Evolutionary conservation across 352 stramenopile species (phyloP).

Genomic region (Stephanocyclus meneghinianus): DNA sequence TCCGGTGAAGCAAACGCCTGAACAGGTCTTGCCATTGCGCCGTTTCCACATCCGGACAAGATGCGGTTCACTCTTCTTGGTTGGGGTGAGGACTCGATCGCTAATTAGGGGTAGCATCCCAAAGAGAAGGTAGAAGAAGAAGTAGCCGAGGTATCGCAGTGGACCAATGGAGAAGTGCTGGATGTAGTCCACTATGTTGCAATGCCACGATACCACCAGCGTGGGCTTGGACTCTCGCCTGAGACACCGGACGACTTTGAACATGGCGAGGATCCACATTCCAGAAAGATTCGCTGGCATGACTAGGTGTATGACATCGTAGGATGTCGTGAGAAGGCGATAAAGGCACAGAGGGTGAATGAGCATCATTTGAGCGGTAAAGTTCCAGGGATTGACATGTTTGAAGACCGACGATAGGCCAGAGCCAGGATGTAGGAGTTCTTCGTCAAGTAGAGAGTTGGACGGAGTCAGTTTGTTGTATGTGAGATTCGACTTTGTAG

Average conservation of each 20-base stretch:
- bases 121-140: slow-evolving; percentile 49
- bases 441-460: slow-evolving; percentile 1
- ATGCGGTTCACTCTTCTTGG: slow-evolving; percentile 46
- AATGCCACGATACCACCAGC: slow-evolving; percentile 60
- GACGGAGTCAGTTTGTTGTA: background rate
- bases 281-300: slow-evolving; percentile 58
- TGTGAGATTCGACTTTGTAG: background rate
- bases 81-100: slow-evolving; percentile 58
- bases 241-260: slow-evolving; percentile 46
- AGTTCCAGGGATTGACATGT: slow-evolving; percentile 63
- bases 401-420: slow-evolving; percentile 30
- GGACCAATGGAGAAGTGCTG: slow-evolving; percentile 42
- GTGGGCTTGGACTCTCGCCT: slow-evolving; percentile 41
- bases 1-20: slow-evolving; percentile 57
- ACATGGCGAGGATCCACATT: slow-evolving; percentile 55
- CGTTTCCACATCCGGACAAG: slow-evolving; percentile 44
- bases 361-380: slow-evolving; percentile 60
- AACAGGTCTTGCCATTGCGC: slow-evolving; percentile 17
- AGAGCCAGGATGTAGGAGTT: slow-evolving; percentile 55
- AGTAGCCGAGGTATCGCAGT: slow-evolving; percentile 26
- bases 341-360: slow-evolving; percentile 43
- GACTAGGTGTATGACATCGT: slow-evolving; percentile 58
- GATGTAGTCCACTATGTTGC: slow-evolving; percentile 58
- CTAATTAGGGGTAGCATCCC: slow-evolving; percentile 51
- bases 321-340: slow-evolving; percentile 30